phyloP scores from a whole-genome alignment of 1,139 yeast genomes.

The Taphrina sp. region DNA sequence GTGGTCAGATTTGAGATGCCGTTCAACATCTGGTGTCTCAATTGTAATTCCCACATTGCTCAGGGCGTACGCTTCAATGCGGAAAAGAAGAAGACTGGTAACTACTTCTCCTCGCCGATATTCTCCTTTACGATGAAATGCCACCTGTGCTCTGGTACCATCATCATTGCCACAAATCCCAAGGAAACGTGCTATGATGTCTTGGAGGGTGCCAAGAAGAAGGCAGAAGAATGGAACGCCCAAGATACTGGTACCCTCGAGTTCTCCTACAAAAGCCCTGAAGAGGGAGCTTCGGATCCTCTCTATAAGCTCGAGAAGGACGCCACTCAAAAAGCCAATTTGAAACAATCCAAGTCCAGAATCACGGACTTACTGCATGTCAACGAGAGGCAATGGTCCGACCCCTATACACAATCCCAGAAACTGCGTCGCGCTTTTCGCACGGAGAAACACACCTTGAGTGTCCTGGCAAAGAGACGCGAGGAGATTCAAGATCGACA shows the following conservation, averaged over 20 bases:
- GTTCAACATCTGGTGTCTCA: slow-evolving; percentile 41
- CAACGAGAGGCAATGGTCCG: slow-evolving; percentile 37
- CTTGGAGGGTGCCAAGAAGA: slow-evolving; percentile 40
- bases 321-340: slow-evolving; percentile 21
- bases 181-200: slow-evolving; percentile 42
- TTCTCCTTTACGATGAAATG: slow-evolving; percentile 44
- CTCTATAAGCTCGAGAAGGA: slow-evolving; percentile 36
- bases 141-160: slow-evolving; percentile 40
- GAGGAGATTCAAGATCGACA: no score
- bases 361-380: slow-evolving; percentile 34
- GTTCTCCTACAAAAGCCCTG: slow-evolving; percentile 16
- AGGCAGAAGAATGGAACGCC: slow-evolving; percentile 38
- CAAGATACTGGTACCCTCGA: slow-evolving; percentile 36
- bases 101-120: slow-evolving; percentile 42
- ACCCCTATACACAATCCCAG: slow-evolving; percentile 38
- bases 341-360: slow-evolving; percentile 28
- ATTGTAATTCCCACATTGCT: slow-evolving; percentile 41
- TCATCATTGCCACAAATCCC: slow-evolving; percentile 45
- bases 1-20: slow-evolving; percentile 45
- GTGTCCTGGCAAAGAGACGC: no score
- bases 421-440: slow-evolving; percentile 36
- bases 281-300: slow-evolving; percentile 33
- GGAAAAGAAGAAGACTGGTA: slow-evolving; percentile 42
- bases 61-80: slow-evolving; percentile 46
- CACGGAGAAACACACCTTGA: slow-evolving; percentile 26